These are phyloP conservation scores for Neofusicoccum cordaticola DNA, from an alignment of 2,329 filamentous ascomycete genomes.

Conservation along the genomic window DNA sequence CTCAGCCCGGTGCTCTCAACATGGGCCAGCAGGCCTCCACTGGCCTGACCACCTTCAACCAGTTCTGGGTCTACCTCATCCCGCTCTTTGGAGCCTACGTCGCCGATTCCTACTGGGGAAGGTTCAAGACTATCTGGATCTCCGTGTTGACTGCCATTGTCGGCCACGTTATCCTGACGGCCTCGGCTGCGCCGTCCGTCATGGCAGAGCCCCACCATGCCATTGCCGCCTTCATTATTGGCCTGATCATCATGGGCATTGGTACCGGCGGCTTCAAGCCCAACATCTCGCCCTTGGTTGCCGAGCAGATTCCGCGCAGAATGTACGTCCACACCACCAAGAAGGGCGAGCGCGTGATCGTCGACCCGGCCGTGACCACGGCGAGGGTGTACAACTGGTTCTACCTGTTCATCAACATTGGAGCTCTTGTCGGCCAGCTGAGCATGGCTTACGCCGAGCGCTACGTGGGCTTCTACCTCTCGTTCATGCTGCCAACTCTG, in stretches of 20 bases:
- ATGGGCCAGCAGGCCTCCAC: constrained; percentile 55
- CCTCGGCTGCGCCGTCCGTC: constrained; percentile 53
- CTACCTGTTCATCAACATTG: constrained; percentile 40
- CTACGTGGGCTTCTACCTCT: constrained; percentile 68
- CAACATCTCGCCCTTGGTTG: constrained; percentile 57
- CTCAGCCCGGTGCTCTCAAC: constrained; percentile 52
- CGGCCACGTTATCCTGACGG: constrained; percentile 54
- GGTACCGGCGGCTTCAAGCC: constrained; percentile 70
- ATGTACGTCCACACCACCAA: constrained; percentile 47
- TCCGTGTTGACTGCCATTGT: constrained; percentile 59
- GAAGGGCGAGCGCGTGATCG: constrained; percentile 58
- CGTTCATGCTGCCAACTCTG: constrained; percentile 65
- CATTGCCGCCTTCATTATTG: constrained; percentile 54
- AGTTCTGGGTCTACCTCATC: constrained; percentile 58
- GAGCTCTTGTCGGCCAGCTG: constrained; percentile 35
- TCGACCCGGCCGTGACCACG: constrained; percentile 65
- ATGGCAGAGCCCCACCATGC: constrained; percentile 49
- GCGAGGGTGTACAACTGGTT: constrained; percentile 64
- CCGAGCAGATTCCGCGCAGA: constrained; percentile 63
- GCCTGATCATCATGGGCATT: constrained; percentile 62
- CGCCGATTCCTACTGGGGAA: constrained; percentile 36
- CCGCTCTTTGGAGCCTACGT: constrained; percentile 58
- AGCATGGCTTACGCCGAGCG: constrained; percentile 39
- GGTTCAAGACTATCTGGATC: constrained; percentile 52
- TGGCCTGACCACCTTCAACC: constrained; percentile 52